A percentile compares a stretch with the other conserved stretches of the same genome.
Conservation (phyloP, 2,329 filamentous ascomycete species). For the Cladophialophora yegresii region DNA sequence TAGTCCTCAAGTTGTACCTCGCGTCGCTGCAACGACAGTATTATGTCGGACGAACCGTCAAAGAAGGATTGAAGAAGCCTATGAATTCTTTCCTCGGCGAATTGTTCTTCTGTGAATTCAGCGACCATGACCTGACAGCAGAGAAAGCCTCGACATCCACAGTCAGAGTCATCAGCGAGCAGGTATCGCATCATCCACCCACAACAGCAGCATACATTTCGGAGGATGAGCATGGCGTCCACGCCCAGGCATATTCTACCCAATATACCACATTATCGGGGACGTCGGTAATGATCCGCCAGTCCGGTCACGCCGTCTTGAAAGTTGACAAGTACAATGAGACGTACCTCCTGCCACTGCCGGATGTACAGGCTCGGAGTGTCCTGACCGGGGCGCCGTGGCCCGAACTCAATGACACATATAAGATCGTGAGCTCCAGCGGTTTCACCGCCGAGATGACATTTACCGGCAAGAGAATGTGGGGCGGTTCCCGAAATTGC, state of each 20-base stretch:
- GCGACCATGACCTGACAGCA: slow-evolving; percentile 27
- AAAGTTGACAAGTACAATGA: slow-evolving; percentile 36
- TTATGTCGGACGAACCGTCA: slow-evolving; percentile 43
- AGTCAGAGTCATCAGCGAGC: slow-evolving; percentile 33
- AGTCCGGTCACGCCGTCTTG: slow-evolving; percentile 32
- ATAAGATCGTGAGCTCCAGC: slow-evolving; percentile 31
- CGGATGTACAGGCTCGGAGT: slow-evolving; percentile 31
- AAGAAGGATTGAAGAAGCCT: slow-evolving; percentile 35
- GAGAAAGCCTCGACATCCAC: slow-evolving; percentile 28
- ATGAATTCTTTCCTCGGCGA: slow-evolving; percentile 37
- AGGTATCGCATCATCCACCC: slow-evolving; percentile 37
- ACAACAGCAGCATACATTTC: slow-evolving; percentile 36
- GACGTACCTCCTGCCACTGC: slow-evolving; percentile 34
- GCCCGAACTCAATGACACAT: slow-evolving; percentile 40
- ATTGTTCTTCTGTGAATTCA: slow-evolving; percentile 35
- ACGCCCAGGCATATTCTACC: slow-evolving; percentile 33
- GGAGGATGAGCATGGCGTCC: slow-evolving; percentile 32
- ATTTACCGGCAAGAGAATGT: slow-evolving; percentile 32
- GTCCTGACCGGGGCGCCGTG: slow-evolving; percentile 51
- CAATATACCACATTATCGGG: slow-evolving; percentile 30
- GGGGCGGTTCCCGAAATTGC: slow-evolving; percentile 31
- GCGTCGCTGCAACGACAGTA: slow-evolving; percentile 85
- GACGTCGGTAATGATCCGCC: slow-evolving; percentile 31
- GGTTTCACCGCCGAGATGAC: slow-evolving; percentile 34
- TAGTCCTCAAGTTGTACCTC: slow-evolving; percentile 94